Evolutionary conservation across 495 filamentous ascomycete species (phyloP), one percentile per base, ranked within the genome.

Genomic region (Amorphotheca resinae): DNA sequence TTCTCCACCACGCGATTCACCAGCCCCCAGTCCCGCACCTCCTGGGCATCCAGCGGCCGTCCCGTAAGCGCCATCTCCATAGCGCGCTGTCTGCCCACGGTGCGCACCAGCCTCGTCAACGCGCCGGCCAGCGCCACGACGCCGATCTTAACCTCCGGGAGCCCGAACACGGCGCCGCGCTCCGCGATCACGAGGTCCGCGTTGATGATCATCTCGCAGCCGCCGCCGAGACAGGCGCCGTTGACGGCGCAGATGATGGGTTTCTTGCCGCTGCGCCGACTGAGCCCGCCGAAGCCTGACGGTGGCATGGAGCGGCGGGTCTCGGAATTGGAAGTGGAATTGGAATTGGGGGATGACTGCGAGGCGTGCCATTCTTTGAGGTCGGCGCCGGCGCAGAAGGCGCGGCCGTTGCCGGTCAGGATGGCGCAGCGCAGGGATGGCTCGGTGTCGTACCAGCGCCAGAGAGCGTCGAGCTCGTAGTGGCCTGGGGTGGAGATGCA

Each of bases 181-280:
- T 68, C 61, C 14, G 80, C 80, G 20, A 87, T 41, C 0, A 84
- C 71, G 4, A 87, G 53, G 60, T 88, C 83, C 54, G 71, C 73
- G 45, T 86, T 87, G 3, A 77, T 63, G 1, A 74, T 61, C 63
- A 84, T 79, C 61, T 89, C 84, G 44, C 76, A 73, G 1, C 83
- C 84, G 34, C 83, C 84, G 11, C 84, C 84, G 43, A 81, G 65
- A 48, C 73, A 76, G n/a, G 77, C 56, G n/a, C 84, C 84, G 54
- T 84, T 79, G 22, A 87, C 77, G 4, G 84, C 84, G 8, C 73
- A 74, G 42, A 89, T 77, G 25, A 89, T 65, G 12, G 83, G 84
- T 42, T 79, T 79, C 43, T 67, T 65, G 12, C 69, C 74, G 18
- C 48, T 54, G 14, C 75, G 65, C 14, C 74, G 66, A 9, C 69